Conservation (phyloP, 441 rosid genomes). For the Rhodomyrtus psidioides region DNA sequence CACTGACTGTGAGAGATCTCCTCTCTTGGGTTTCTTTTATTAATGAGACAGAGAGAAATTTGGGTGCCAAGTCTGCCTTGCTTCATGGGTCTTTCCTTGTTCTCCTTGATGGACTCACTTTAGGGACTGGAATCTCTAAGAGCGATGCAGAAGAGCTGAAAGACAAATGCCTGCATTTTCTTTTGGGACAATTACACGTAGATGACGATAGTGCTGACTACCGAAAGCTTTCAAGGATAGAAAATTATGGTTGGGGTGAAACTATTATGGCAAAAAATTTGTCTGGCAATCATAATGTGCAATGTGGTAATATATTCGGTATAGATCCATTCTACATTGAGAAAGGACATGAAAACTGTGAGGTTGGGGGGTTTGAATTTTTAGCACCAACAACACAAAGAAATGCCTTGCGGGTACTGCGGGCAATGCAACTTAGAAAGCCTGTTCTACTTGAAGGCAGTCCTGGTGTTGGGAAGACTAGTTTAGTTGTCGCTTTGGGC, state of each 20-base stretch:
- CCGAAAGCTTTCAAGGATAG: conserved; percentile 41
- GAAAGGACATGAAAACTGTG: conserved; percentile 19
- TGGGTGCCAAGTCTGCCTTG: conserved; percentile 58
- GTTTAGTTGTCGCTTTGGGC: conserved; percentile 85
- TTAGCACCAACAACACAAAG: conserved; percentile 83
- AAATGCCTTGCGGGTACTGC: conserved; percentile 83
- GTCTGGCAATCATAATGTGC: conserved; percentile 36
- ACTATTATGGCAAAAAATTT: conserved; percentile 21
- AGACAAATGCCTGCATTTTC: conserved; percentile 62
- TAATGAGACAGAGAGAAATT: conserved; percentile 35
- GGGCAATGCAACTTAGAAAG: conserved; percentile 96
- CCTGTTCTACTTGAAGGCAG: conserved; percentile 98
- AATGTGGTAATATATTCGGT: conserved; percentile 50
- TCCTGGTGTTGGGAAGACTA: conserved; percentile 99
- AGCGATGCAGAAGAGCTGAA: conserved; percentile 53
- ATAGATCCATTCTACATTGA: conserved; percentile 75
- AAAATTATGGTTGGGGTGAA: conserved; percentile 85
- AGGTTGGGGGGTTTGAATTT: conserved; percentile 73
- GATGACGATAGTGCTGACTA: conserved; percentile 13
- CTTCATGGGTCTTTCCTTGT: conserved; percentile 94
- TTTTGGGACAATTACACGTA: conserved; percentile 51
- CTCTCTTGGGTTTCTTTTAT: conserved; percentile 88
- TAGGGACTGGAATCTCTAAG: conserved; percentile 80
- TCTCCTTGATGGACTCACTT: conserved; percentile 90
- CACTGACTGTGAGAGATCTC: conserved; percentile 93